These are phyloP conservation scores for Candida oleophila DNA, from an alignment of 805 yeast genomes.

Conservation along the genomic window DNA sequence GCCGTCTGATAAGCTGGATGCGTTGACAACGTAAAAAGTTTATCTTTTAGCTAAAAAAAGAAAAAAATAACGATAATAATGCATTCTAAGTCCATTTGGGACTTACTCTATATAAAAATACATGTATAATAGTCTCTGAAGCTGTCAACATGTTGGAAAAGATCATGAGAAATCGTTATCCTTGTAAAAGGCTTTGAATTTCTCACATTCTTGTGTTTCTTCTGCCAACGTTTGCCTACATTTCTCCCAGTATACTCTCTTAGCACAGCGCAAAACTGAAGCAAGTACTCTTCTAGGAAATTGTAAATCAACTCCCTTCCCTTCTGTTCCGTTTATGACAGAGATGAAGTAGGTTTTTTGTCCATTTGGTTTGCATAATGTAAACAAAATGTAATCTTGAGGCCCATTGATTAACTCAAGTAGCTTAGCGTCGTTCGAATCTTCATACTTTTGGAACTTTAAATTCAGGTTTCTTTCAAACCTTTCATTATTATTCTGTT, in stretches of 20 bases:
- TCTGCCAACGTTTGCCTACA: conserved; percentile 64
- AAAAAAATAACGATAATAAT: too few species aligned
- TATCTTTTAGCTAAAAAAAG: neutral
- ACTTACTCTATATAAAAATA: neutral
- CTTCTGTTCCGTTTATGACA: conserved; percentile 14
- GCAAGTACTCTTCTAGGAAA: conserved; percentile 84
- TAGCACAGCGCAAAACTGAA: conserved; percentile 54
- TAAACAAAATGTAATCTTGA: conserved; percentile 36
- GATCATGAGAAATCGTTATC: conserved; percentile 50
- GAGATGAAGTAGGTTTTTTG: conserved; percentile 17
- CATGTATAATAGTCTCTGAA: neutral
- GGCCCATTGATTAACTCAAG: conserved; percentile 23
- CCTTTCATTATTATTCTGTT: conserved; percentile 46
- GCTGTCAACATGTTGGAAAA: neutral
- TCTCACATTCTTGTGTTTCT: conserved; percentile 63
- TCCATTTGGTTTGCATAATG: conserved; percentile 19
- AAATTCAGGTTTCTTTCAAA: conserved; percentile 42
- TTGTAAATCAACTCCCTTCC: conserved; percentile 63
- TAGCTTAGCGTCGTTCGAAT: conserved; percentile 17
- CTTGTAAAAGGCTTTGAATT: conserved; percentile 56
- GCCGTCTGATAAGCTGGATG: neutral
- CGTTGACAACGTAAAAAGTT: too few species aligned
- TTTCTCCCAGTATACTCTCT: conserved; percentile 72
- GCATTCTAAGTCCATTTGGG: neutral
- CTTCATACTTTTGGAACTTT: conserved; percentile 36